Percentiles rank a stretch among this genome's conserved stretches.
Conservation (phyloP, 768 basidiomycete genomes). For the Serendipita sp. region DNA sequence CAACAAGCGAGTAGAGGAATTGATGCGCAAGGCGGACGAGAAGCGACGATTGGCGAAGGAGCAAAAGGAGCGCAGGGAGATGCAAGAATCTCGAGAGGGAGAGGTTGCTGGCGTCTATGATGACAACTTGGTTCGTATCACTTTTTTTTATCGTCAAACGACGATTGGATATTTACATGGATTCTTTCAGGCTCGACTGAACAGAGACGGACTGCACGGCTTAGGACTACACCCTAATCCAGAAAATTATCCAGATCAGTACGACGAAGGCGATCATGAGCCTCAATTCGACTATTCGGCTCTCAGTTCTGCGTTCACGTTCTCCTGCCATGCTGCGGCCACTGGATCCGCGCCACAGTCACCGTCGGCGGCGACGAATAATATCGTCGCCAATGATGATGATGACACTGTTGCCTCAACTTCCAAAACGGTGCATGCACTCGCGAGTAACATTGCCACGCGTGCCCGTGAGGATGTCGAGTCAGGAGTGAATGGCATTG, state of each 20-base stretch:
- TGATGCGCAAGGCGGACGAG: constrained; percentile 2
- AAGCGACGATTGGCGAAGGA: neutral
- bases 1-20: neutral
- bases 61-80: neutral
- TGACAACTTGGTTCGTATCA: neutral
- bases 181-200: neutral
- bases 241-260: neutral
- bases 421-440: neutral
- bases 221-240: neutral
- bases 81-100: neutral
- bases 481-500: neutral
- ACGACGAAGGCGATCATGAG: neutral
- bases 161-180: neutral
- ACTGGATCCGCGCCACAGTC: neutral
- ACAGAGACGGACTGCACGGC: neutral
- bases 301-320: neutral
- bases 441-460: constrained; percentile 1
- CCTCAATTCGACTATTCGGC: neutral
- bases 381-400: too few species aligned
- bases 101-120: constrained; percentile 3
- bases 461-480: neutral
- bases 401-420: neutral
- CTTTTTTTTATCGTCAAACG: neutral
- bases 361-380: neutral
- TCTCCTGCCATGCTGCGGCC: neutral